These are phyloP conservation scores for Aspergillus hiratsukae DNA, from an alignment of 2,329 filamentous ascomycete species.

Conservation along the genomic window DNA sequence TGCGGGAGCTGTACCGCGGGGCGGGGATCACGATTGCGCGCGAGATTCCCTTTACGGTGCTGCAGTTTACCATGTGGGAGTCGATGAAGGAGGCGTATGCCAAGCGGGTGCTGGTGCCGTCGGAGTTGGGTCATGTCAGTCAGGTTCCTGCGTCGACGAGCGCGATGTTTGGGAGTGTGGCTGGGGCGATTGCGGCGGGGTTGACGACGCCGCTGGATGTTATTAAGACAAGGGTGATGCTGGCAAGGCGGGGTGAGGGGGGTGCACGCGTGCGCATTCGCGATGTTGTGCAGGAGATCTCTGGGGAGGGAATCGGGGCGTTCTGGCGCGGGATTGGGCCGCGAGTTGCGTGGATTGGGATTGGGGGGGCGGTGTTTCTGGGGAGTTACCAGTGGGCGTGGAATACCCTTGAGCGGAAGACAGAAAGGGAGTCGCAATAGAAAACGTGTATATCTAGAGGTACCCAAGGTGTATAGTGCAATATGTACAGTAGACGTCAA, in stretches of 20 bases:
- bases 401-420: slow-evolving; percentile 60
- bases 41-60: slow-evolving; percentile 94
- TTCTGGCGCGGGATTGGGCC: slow-evolving; percentile 61
- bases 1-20: slow-evolving; percentile 83
- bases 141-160: slow-evolving; percentile 69
- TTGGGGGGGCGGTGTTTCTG: slow-evolving; percentile 89
- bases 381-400: slow-evolving; percentile 88
- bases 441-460: background rate
- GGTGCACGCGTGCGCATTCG: slow-evolving; percentile 27
- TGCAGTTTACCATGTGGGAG: slow-evolving; percentile 98
- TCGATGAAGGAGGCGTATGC: slow-evolving; percentile 63
- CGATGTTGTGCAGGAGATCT: slow-evolving; percentile 60
- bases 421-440: slow-evolving; percentile 10
- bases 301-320: slow-evolving; percentile 45
- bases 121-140: slow-evolving; percentile 17
- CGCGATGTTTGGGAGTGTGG: slow-evolving; percentile 75
- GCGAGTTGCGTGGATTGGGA: slow-evolving; percentile 88
- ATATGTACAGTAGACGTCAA: background rate
- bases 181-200: slow-evolving; percentile 80
- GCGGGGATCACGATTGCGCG: slow-evolving; percentile 90
- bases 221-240: slow-evolving; percentile 94
- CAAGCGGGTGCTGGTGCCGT: slow-evolving; percentile 23
- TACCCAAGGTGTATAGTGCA: background rate
- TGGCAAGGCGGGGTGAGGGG: slow-evolving; percentile 62
- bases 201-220: slow-evolving; percentile 93